Evolutionary conservation across 2,329 filamentous ascomycete genomes (phyloP).

Genomic region (Septoria linicola): DNA sequence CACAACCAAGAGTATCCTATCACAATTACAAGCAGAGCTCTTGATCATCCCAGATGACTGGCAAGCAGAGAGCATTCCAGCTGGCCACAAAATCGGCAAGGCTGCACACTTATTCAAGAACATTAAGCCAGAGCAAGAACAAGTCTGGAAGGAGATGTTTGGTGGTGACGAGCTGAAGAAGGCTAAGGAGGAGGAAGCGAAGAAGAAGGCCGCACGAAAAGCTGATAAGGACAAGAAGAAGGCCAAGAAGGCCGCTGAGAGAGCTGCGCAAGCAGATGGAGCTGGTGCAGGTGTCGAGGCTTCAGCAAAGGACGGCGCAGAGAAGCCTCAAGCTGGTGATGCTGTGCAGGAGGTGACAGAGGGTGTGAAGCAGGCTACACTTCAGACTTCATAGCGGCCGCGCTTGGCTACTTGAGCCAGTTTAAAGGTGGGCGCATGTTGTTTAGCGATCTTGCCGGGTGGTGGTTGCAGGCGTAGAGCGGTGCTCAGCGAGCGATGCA

Average conservation of each 20-base stretch:
- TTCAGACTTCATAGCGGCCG: constrained; percentile 43
- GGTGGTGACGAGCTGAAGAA: constrained; percentile 66
- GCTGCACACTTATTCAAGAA: constrained; percentile 77
- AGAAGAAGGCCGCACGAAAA: constrained; percentile 56
- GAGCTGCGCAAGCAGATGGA: constrained; percentile 48
- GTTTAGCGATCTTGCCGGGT: too few relatives aligned
- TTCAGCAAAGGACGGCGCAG: constrained; percentile 67
- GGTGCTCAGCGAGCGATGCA: too few relatives aligned
- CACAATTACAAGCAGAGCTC: constrained; percentile 62
- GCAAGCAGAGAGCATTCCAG: constrained; percentile 58
- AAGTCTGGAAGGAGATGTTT: constrained; percentile 78
- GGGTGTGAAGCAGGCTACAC: constrained; percentile 46
- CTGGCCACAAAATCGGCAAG: constrained; percentile 78
- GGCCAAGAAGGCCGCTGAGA: constrained; percentile 62
- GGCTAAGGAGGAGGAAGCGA: constrained; percentile 67
- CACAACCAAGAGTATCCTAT: constrained; percentile 71
- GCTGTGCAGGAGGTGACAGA: constrained; percentile 47
- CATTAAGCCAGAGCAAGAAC: constrained; percentile 77
- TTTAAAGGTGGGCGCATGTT: too few relatives aligned
- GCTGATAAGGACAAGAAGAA: constrained; percentile 67
- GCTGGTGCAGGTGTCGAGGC: constrained; percentile 70
- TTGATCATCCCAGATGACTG: constrained; percentile 55
- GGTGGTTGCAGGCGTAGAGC: too few relatives aligned
- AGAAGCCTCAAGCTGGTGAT: constrained; percentile 40
- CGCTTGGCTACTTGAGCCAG: too few relatives aligned